These are phyloP conservation scores for Myriosclerotinia duriaeana DNA, from an alignment of 2,329 filamentous ascomycete genomes.

Conservation along the genomic window DNA sequence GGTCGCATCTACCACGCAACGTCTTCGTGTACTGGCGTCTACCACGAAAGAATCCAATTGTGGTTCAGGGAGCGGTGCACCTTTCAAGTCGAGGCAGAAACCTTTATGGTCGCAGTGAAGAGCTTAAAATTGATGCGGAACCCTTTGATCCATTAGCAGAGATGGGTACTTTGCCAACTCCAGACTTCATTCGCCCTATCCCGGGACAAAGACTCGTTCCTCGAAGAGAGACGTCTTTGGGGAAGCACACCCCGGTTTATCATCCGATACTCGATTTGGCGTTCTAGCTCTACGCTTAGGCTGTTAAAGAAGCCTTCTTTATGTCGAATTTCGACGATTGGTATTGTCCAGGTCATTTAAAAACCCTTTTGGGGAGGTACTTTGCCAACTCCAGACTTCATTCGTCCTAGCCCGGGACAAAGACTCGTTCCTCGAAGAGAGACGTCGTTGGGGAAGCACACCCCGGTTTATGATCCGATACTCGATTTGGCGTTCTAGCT, in stretches of 20 bases:
- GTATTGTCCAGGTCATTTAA: too few relatives aligned
- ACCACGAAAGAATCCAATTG: too few relatives aligned
- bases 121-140: not conserved
- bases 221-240: slow-evolving; percentile 1
- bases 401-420: slow-evolving; percentile 15
- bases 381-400: slow-evolving; percentile 15
- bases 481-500: too few relatives aligned
- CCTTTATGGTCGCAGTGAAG: slow-evolving; percentile 13
- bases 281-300: too few relatives aligned
- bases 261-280: too few relatives aligned
- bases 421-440: slow-evolving; percentile 13
- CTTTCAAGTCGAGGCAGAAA: not conserved
- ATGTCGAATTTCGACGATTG: too few relatives aligned
- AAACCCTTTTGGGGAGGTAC: not conserved
- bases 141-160: not conserved
- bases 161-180: slow-evolving; percentile 8
- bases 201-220: slow-evolving; percentile 13
- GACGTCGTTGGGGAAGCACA: too few relatives aligned
- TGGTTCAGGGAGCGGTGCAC: not conserved
- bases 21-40: too few relatives aligned
- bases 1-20: too few relatives aligned
- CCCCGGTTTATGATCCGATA: too few relatives aligned
- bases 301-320: too few relatives aligned
- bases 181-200: slow-evolving; percentile 17
- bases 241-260: too few relatives aligned